phyloP scores from a whole-genome alignment of 2,329 filamentous ascomycete species.

The Colletotrichum gloeosporioides region DNA sequence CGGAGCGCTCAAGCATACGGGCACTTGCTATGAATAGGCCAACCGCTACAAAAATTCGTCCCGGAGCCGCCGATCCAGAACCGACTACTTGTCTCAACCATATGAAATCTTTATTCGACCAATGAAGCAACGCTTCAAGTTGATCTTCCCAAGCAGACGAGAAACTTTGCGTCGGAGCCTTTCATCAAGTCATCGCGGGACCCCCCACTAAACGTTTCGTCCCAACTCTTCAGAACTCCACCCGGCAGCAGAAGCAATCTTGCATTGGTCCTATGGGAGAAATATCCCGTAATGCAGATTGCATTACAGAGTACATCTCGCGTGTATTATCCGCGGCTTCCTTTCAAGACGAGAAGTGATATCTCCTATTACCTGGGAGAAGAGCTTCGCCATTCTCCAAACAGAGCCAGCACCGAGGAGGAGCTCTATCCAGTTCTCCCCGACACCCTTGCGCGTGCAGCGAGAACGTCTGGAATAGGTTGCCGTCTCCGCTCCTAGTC shows the following conservation, averaged over 20 bases:
- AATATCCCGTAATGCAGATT: not conserved
- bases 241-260: not conserved
- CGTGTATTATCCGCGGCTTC: not conserved
- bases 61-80: not conserved
- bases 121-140: not conserved
- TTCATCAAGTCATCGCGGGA: not conserved
- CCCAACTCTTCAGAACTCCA: not conserved
- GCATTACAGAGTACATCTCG: not conserved
- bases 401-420: not conserved
- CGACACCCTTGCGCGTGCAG: constrained; percentile 6
- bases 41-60: not conserved
- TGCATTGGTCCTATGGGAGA: not conserved
- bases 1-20: not conserved
- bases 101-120: not conserved
- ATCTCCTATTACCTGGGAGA: not conserved
- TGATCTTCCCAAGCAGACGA: not conserved
- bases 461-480: constrained; percentile 17
- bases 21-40: not conserved
- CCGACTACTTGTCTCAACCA: not conserved
- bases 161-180: not conserved
- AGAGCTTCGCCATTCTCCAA: not conserved
- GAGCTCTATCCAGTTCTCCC: not conserved
- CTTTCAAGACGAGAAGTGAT: not conserved
- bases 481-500: constrained; percentile 13
- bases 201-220: constrained; percentile 7